Conservation (phyloP, 257 asterid species). For the Fraxinus quadrangulata region DNA sequence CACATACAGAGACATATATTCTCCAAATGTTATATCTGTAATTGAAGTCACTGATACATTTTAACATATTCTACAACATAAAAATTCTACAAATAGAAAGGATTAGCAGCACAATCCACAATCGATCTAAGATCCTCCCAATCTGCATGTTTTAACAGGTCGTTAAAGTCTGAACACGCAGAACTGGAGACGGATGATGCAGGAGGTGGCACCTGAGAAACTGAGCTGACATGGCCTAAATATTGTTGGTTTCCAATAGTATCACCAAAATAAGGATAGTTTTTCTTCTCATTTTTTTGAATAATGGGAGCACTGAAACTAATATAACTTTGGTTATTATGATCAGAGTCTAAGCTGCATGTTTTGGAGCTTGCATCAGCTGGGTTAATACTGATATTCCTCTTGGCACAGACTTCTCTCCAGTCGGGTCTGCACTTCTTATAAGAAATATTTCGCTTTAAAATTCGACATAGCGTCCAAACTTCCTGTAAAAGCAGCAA, state of each 20-base stretch:
- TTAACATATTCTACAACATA: background rate
- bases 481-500: slow-evolving; percentile 62
- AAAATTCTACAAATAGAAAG: background rate
- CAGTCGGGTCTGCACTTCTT: slow-evolving; percentile 59
- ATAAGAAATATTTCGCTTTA: slow-evolving; percentile 57
- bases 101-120: slow-evolving; percentile 9
- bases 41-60: background rate
- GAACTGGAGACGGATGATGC: slow-evolving; percentile 31
- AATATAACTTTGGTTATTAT: slow-evolving; percentile 27
- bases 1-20: background rate
- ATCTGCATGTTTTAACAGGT: slow-evolving; percentile 25
- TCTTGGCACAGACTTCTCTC: slow-evolving; percentile 39
- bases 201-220: slow-evolving; percentile 7
- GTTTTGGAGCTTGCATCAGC: slow-evolving; percentile 39
- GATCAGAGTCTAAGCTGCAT: slow-evolving; percentile 51
- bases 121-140: slow-evolving; percentile 22
- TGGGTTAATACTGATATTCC: slow-evolving; percentile 8
- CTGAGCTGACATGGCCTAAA: slow-evolving; percentile 24
- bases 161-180: slow-evolving; percentile 31
- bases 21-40: background rate
- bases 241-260: slow-evolving; percentile 23
- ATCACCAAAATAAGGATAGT: slow-evolving; percentile 13
- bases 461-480: slow-evolving; percentile 86
- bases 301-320: slow-evolving; percentile 35
- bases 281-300: slow-evolving; percentile 12